Percentiles rank a stretch among this genome's conserved stretches.
These are phyloP conservation scores for Cryptosporidium sp. DNA, from an alignment of 169 alveolate genomes.

Conservation along the genomic window DNA sequence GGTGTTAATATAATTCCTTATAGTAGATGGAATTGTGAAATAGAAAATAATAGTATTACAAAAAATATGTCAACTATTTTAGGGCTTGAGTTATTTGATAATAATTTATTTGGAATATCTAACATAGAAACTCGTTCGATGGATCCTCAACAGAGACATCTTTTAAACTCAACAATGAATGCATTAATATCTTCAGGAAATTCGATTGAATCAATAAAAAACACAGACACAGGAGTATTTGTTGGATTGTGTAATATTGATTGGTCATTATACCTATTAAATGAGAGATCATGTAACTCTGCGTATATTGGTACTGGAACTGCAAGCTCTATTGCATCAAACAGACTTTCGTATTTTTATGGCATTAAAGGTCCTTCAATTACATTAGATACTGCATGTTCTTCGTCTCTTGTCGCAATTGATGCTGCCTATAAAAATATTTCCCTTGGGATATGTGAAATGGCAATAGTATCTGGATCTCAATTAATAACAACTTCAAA, in stretches of 20 bases:
- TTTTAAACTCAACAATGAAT: constrained; percentile 15
- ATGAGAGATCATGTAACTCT: constrained; percentile 20
- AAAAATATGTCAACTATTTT: constrained; percentile 40
- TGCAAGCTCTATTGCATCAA: constrained; percentile 59
- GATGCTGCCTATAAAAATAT: constrained; percentile 55
- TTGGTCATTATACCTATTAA: constrained; percentile 72
- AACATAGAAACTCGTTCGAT: constrained; percentile 55
- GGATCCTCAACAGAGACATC: constrained; percentile 71
- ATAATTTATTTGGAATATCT: constrained; percentile 76
- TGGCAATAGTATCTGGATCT: constrained; percentile 69
- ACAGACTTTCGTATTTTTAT: constrained; percentile 50
- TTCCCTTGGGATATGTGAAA: constrained; percentile 40
- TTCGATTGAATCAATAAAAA: constrained; percentile 62
- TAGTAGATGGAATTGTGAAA: constrained; percentile 62
- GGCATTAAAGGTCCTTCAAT: constrained; percentile 72
- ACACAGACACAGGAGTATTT: constrained; percentile 77
- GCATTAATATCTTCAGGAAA: constrained; percentile 35
- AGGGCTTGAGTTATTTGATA: constrained; percentile 74
- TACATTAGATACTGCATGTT: constrained; percentile 72
- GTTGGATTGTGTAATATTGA: constrained; percentile 81
- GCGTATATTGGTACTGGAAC: constrained; percentile 62
- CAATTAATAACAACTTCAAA: constrained; percentile 74
- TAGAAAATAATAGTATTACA: constrained; percentile 23
- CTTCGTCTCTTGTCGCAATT: constrained; percentile 68
- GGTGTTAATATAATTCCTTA: constrained; percentile 61